Evolutionary conservation across 495 filamentous ascomycete species (phyloP), one percentile per base, ranked within the genome.

Genomic region (Cenococcum geophilum): DNA sequence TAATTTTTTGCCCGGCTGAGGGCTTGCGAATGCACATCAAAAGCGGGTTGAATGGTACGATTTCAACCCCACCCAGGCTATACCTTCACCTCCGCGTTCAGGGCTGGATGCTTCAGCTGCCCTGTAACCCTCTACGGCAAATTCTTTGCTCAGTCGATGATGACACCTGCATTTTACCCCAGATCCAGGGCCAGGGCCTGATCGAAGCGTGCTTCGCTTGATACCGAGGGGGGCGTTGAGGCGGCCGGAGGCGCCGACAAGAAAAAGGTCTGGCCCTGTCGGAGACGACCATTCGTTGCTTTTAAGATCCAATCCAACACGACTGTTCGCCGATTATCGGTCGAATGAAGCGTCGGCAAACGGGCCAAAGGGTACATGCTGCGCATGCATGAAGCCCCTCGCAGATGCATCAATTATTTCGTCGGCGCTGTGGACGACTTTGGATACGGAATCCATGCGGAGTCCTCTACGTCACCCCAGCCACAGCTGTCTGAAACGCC

Each of bases 201-300:
- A 52, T 43, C 23, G 58, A 22, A 21, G 58, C 63, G 58, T 27
- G 16, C 48, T 40, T 64, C 62, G 62, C 62, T 64, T 64, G 50
- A 32, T 50, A 34, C 50, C 62, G 56, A 51, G 34, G 40, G 40
- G 18, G 40, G 40, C 40, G 40, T 45, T 18, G 40, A 4, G 55
- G 61, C 56, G 62, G 16, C 55, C 18, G 27, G 53, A 20, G 18
- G 21, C 32, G 12, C 22, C 43, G 42, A 51, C 54, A 45, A 18
- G 40, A 18, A 45, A 18, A 45, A 18, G 40, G 40, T 18, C 40
- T 45, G 40, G 40, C 14, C 49, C 49, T 52, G 21, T 52, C 49
- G 20, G 49, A 10, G 40, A 45, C 40, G 40, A 10, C 12, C 4
- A 14, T 4, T 45, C 40, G 2, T 45, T 45, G 40, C 40, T 45